These are phyloP conservation scores for Medicago truncatula DNA, from an alignment of 306 rosid species.

Conservation along the genomic window DNA sequence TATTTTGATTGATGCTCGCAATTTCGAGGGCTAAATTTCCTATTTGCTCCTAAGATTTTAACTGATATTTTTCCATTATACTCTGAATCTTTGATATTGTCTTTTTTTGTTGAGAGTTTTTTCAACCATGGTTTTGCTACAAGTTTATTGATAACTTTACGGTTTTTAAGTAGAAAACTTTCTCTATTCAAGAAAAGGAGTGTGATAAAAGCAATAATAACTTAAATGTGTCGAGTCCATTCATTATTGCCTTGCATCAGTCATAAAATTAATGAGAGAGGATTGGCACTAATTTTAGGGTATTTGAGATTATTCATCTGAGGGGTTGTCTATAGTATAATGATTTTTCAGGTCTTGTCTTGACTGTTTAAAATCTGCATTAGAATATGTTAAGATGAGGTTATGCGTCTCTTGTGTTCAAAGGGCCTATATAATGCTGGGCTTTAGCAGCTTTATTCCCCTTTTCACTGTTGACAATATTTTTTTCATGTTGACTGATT, in stretches of 20 bases:
- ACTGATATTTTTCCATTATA: slow-evolving; percentile 22
- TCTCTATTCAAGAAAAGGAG: background rate
- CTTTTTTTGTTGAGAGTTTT: background rate
- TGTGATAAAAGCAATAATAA: slow-evolving; percentile 24
- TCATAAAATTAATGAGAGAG: background rate
- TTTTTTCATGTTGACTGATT: slow-evolving; percentile 32
- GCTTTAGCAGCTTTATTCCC: slow-evolving; percentile 1
- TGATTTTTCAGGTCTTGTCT: slow-evolving; percentile 28
- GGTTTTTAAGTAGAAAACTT: background rate
- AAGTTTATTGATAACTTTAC: slow-evolving; percentile 8
- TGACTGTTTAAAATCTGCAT: slow-evolving; percentile 25
- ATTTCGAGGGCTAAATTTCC: background rate
- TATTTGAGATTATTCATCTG: slow-evolving; percentile 22
- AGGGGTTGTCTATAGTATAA: slow-evolving; percentile 9
- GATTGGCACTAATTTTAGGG: background rate
- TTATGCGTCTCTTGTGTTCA: slow-evolving; percentile 18
- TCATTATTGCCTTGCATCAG: background rate
- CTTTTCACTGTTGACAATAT: background rate
- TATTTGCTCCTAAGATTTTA: background rate
- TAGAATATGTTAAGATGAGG: slow-evolving; percentile 19
- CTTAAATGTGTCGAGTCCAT: slow-evolving; percentile 14
- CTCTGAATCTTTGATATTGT: background rate
- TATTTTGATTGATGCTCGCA: background rate
- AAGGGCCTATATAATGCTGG: slow-evolving; percentile 8
- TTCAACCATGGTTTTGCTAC: background rate